Evolutionary conservation across 768 basidiomycete species (phyloP).

Genomic region (Leucosporidium scottii): DNA sequence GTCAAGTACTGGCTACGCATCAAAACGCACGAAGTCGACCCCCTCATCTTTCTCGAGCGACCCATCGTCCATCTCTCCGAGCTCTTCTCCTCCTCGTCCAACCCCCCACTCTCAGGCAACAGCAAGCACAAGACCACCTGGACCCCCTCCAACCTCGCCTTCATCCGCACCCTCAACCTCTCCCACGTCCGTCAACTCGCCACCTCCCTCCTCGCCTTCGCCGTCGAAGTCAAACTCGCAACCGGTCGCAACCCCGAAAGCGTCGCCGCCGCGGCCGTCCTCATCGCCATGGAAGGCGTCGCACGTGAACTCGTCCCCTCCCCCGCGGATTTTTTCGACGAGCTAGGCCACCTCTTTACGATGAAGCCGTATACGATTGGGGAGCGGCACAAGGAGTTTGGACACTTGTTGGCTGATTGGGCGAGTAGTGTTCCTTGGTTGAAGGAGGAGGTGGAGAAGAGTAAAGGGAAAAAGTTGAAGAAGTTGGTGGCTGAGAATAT

Average conservation of each 20-base stretch:
- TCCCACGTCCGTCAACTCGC: constrained; percentile 21
- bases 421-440: constrained; percentile 22
- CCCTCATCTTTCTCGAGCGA: constrained; percentile 23
- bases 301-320: constrained; percentile 4
- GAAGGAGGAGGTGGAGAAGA: not conserved
- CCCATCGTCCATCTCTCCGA: constrained; percentile 23
- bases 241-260: constrained; percentile 1
- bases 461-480: not conserved
- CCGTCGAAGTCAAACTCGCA: not conserved
- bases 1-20: constrained; percentile 10
- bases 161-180: constrained; percentile 16
- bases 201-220: constrained; percentile 17
- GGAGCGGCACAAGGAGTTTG: constrained; percentile 21
- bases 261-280: constrained; percentile 16
- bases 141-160: not conserved
- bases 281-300: constrained; percentile 24
- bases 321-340: constrained; percentile 14
- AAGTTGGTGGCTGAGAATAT: not conserved
- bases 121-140: constrained; percentile 4
- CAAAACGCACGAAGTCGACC: constrained; percentile 11
- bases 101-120: not conserved
- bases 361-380: constrained; percentile 5
- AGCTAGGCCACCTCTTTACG: constrained; percentile 5
- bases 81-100: constrained; percentile 1
- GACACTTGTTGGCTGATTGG: not conserved